A percentile compares a stretch with the other conserved stretches of the same genome.
Conservation (phyloP, 2,329 filamentous ascomycete genomes). For the Diplodia scrobiculata region DNA sequence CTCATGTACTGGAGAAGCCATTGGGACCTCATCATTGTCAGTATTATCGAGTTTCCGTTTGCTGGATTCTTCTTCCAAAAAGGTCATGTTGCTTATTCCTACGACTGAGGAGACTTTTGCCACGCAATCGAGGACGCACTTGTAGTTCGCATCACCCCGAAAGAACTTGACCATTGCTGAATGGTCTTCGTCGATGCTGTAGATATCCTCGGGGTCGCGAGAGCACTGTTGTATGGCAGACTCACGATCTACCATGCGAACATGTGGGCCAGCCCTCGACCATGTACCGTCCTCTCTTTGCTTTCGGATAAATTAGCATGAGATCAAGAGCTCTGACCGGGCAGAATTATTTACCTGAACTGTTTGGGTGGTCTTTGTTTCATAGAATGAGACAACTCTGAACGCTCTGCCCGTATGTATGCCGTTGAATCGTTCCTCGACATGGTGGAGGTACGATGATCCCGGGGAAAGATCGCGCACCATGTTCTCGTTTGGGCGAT, state of each 20-base stretch:
- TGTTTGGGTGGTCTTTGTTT: neutral
- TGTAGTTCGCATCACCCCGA: neutral
- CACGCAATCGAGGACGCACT: neutral
- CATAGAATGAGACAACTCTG: neutral
- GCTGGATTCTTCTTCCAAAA: neutral
- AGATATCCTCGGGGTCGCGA: neutral
- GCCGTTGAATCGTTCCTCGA: neutral
- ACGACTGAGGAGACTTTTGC: neutral
- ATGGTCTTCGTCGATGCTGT: conserved; percentile 1
- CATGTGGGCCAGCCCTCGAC: neutral
- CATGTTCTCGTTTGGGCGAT: neutral
- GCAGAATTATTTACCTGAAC: neutral
- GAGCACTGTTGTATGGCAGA: neutral
- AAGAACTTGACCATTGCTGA: conserved; percentile 3
- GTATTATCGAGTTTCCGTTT: rapidly evolving
- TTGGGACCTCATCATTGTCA: rapidly evolving
- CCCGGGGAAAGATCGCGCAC: neutral
- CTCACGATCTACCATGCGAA: neutral
- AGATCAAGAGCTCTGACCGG: rapidly evolving
- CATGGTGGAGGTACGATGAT: neutral
- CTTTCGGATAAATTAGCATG: neutral
- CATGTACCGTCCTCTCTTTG: neutral
- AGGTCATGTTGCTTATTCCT: rapidly evolving
- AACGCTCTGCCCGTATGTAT: neutral
- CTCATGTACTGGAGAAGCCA: neutral